These are phyloP conservation scores for Hypoxylon trugodes DNA, from an alignment of 495 filamentous ascomycete genomes.

Conservation along the genomic window DNA sequence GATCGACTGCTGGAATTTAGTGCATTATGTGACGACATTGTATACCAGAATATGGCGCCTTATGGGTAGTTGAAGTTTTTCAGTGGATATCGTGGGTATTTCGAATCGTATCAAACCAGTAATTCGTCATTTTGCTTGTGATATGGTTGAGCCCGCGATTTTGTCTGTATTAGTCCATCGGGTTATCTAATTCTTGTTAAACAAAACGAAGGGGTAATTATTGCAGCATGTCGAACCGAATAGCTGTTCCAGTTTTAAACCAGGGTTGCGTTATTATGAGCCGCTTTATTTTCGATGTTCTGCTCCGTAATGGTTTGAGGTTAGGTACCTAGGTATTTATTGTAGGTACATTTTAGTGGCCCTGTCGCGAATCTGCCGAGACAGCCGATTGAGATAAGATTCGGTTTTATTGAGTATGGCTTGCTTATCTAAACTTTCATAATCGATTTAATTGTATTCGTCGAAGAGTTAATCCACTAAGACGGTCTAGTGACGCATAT, in stretches of 20 bases:
- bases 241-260: not conserved
- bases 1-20: slow-evolving; percentile 19
- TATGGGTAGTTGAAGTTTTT: slow-evolving; percentile 1
- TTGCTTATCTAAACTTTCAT: too few species aligned
- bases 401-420: too few species aligned
- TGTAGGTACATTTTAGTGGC: too few species aligned
- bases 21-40: slow-evolving; percentile 12
- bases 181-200: not conserved
- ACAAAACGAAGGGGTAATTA: slow-evolving; percentile 13
- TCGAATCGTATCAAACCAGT: slow-evolving; percentile 1
- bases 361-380: slow-evolving; percentile 29
- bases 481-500: not conserved
- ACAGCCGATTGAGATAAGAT: not conserved
- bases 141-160: slow-evolving; percentile 3
- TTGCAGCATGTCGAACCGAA: slow-evolving; percentile 27
- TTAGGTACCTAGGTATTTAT: too few species aligned
- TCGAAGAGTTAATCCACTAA: not conserved
- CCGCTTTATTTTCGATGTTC: not conserved
- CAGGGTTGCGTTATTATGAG: slow-evolving; percentile 7
- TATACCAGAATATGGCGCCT: slow-evolving; percentile 6
- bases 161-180: slow-evolving; percentile 4
- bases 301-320: not conserved
- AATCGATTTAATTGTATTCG: not conserved
- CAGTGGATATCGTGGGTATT: not conserved
- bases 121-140: not conserved